Percentiles rank a stretch among this genome's conserved stretches.
phyloP scores from a whole-genome alignment of 2,329 filamentous ascomycete species.

The Pseudocercospora vitis region DNA sequence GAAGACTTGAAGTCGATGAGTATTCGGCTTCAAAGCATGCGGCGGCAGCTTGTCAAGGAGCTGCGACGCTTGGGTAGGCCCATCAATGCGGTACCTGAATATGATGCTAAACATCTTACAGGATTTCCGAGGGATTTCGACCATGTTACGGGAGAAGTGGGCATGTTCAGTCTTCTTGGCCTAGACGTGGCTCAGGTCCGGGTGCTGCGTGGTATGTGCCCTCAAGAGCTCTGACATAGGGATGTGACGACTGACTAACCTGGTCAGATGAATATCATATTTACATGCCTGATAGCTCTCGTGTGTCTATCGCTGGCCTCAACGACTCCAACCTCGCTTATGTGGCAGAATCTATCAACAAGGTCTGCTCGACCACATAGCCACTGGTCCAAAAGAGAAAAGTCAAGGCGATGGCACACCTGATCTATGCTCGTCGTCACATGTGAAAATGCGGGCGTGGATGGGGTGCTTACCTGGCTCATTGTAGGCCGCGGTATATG shows the following conservation, averaged over 20 bases:
- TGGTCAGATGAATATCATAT: conserved; percentile 11
- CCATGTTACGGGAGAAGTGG: conserved; percentile 96
- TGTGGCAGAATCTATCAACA: conserved; percentile 8
- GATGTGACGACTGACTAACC: not conserved
- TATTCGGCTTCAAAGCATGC: conserved; percentile 97
- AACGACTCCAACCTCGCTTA: conserved; percentile 10
- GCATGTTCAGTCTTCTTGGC: conserved; percentile 98
- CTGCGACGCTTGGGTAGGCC: conserved; percentile 75
- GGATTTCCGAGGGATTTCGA: conserved; percentile 90
- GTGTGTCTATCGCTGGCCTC: conserved; percentile 11
- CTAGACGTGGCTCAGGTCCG: conserved; percentile 52
- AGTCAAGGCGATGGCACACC: too few species aligned
- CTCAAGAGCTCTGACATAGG: not conserved
- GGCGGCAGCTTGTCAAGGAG: conserved; percentile 86
- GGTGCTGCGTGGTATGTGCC: not conserved
- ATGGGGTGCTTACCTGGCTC: too few species aligned
- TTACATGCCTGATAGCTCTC: conserved; percentile 14
- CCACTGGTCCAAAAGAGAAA: not conserved
- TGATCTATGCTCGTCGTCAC: too few species aligned
- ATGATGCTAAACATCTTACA: not conserved
- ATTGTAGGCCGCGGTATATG: too few species aligned
- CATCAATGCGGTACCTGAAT: not conserved
- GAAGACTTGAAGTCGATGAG: conserved; percentile 97
- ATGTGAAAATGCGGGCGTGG: too few species aligned
- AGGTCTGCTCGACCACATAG: not conserved